Evolutionary conservation across 208 protist genomes (phyloP).

Genomic region (Trypanosoma rangeli): DNA sequence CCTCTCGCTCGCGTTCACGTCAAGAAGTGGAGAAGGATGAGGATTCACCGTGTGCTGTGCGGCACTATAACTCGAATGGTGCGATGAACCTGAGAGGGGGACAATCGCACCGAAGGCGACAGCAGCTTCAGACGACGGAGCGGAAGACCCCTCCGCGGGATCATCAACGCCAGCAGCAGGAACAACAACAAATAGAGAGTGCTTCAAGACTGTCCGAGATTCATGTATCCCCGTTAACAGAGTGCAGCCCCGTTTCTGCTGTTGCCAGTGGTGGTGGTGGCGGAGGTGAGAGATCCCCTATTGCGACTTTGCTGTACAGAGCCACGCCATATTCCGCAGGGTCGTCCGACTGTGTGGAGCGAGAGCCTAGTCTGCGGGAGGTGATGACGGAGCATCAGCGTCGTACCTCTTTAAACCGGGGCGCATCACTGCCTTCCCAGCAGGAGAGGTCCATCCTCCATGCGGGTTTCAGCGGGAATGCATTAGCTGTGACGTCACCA

Average conservation of each 20-base stretch:
- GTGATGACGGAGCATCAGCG: not conserved
- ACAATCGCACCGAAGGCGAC: not conserved
- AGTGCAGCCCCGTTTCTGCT: constrained; percentile 3
- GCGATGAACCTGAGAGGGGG: not conserved
- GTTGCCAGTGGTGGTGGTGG: not conserved
- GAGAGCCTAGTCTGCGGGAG: not conserved
- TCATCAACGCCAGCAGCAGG: constrained; percentile 2
- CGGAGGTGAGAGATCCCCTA: not conserved
- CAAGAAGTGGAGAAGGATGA: not conserved
- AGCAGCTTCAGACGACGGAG: not conserved
- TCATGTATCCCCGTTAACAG: constrained; percentile 26
- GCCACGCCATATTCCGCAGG: not conserved
- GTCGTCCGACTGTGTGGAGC: constrained; percentile 3
- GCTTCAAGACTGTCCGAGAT: constrained; percentile 17
- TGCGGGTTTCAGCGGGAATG: not conserved
- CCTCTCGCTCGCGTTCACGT: not conserved
- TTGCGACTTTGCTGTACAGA: not conserved
- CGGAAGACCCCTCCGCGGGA: not conserved
- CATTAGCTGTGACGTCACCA: not conserved
- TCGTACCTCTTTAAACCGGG: not conserved
- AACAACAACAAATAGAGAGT: not conserved
- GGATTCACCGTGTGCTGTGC: not conserved
- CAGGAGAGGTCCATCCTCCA: not conserved
- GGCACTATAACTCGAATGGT: not conserved
- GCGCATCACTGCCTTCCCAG: not conserved